phyloP scores from a whole-genome alignment of 306 rosid genomes.

The Vachellia pachyceras region DNA sequence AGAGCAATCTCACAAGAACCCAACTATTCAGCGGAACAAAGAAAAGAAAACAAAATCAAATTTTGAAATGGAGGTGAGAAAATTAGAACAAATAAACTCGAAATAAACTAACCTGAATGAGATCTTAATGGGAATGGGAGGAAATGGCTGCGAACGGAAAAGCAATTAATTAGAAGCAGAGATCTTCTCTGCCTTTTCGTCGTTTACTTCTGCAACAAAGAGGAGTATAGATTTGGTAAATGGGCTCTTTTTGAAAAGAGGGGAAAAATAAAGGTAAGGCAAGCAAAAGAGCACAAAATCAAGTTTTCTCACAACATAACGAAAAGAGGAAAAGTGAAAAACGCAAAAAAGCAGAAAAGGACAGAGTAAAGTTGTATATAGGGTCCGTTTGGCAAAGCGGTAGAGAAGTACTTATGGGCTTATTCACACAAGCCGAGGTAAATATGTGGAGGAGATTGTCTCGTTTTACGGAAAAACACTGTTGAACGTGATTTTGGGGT shows the following conservation, averaged over 20 bases:
- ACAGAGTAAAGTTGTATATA: background rate
- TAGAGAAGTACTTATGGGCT: too few relatives aligned
- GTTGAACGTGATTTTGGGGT: too few relatives aligned
- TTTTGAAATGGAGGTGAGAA: background rate
- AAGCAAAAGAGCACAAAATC: constrained; percentile 41
- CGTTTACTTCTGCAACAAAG: constrained; percentile 38
- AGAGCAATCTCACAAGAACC: constrained; percentile 5
- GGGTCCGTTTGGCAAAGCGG: too few relatives aligned
- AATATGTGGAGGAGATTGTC: too few relatives aligned
- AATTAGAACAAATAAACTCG: background rate
- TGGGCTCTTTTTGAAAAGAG: constrained; percentile 22
- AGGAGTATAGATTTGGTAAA: constrained; percentile 34
- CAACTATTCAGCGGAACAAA: constrained; percentile 10
- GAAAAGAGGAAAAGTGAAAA: constrained; percentile 54
- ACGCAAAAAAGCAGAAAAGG: constrained; percentile 68
- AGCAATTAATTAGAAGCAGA: constrained; percentile 22
- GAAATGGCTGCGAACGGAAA: constrained; percentile 16
- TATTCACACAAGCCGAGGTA: too few relatives aligned
- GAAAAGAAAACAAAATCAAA: background rate
- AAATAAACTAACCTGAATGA: constrained; percentile 41
- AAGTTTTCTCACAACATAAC: constrained; percentile 61
- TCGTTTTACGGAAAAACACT: too few relatives aligned
- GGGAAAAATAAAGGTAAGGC: constrained; percentile 26
- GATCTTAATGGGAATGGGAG: constrained; percentile 28
- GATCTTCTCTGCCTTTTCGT: constrained; percentile 32